Percentiles rank a stretch among this genome's conserved stretches.
Conservation (phyloP, 2,329 filamentous ascomycete species). For the Aureobasidium sp. region DNA sequence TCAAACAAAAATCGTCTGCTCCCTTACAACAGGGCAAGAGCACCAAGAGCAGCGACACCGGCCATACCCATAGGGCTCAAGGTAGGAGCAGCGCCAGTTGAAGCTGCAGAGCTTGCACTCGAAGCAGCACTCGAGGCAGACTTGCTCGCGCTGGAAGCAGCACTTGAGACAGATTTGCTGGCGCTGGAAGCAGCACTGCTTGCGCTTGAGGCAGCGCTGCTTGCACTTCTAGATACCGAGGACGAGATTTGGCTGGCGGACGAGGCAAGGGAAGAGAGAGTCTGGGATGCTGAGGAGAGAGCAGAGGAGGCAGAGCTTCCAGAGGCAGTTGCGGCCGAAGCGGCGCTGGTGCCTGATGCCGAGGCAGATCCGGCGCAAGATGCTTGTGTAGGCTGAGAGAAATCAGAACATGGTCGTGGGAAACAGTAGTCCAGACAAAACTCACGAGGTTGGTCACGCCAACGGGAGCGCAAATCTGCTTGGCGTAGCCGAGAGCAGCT, state of each 20-base stretch:
- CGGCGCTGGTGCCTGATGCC: neutral
- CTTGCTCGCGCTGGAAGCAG: neutral
- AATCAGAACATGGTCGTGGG: neutral
- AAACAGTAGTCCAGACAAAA: neutral
- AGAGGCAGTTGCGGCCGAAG: neutral
- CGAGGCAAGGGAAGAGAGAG: neutral
- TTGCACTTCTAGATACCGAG: neutral
- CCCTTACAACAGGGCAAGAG: neutral
- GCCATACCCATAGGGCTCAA: neutral
- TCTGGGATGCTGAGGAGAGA: neutral
- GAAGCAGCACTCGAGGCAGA: neutral
- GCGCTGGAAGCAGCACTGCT: neutral
- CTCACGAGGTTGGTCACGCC: slow-evolving; percentile 8
- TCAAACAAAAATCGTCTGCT: too few relatives aligned
- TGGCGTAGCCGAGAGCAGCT: slow-evolving; percentile 2
- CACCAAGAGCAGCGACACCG: slow-evolving; percentile 3
- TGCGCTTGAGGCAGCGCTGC: neutral
- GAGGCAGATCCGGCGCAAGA: neutral
- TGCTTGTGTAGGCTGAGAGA: neutral
- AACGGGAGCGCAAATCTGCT: slow-evolving; percentile 3
- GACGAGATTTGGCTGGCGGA: neutral
- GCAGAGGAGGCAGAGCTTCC: neutral
- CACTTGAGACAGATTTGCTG: neutral
- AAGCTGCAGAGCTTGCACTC: neutral
- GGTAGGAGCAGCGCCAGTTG: neutral